Base-by-base conservation (phyloP, 2,329 filamentous ascomycete genomes). In the Phyllosticta citrichinensis region DNA sequence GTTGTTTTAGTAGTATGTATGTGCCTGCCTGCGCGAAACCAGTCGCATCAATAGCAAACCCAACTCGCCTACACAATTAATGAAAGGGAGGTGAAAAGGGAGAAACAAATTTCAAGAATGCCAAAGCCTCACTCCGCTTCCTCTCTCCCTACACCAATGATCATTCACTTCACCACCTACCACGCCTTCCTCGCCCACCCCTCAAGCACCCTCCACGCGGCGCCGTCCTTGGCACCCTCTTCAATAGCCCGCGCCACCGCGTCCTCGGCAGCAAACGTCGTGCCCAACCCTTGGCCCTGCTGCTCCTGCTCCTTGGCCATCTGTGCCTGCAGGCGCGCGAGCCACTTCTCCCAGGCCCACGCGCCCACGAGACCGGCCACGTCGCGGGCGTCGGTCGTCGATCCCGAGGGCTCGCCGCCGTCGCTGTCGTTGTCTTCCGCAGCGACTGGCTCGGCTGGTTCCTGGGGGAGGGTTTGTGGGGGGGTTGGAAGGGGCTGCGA, bases 311-410 rank as follows among this genome's bases (percentile, higher is more conserved):
- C 78, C 70, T 90, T 86, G 25, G 89, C 88, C 70, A 90, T 94
- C 78, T 97, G 92, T 76, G 87, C 83, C 76, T 94, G 89, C 68
- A 93, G 82, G 69, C 91, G 89, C 66, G 97, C 77, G 73, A 97
- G 83, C 94, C 94, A 99, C 72, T 90, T 88, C 81, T 99, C 94
- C 93, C 92, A 99, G 72, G 87, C 86, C 86, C 91, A 94, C 25
- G 88, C 87, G 4, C 91, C 94, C 0, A 93, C 84, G 51, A 97
- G 77, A 20, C 92, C 92, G 12, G 89, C 88, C 65, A 96, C 79
- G 67, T 62, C 83, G 85, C 1, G 89, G 89, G 87, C 83, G 69
- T 86, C 83, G 56, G 86, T 83, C 0, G 88, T 91, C 4, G 70
- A 71, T 25, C 73, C 74, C 54, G 40, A 47, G 40, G 40, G 40